phyloP scores from a whole-genome alignment of 345 rosid species.

The Ailanthus altissimus region DNA sequence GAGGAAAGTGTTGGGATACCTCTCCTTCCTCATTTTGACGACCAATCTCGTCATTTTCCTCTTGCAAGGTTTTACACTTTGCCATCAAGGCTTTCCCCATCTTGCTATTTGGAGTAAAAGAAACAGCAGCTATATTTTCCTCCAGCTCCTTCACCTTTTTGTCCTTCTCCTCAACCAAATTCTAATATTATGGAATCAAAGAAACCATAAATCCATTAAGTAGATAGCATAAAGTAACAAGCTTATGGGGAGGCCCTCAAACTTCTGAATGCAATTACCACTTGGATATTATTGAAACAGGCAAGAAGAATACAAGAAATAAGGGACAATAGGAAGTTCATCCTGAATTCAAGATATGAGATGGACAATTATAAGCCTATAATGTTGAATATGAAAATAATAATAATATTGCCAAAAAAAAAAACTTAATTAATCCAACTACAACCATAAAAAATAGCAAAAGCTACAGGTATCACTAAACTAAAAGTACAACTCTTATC shows the following conservation, averaged over 20 bases:
- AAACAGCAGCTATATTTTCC: constrained; percentile 83
- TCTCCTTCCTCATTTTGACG: constrained; percentile 95
- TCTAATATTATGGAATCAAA: constrained; percentile 41
- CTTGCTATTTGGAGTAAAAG: constrained; percentile 87
- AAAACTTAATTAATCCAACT: not conserved
- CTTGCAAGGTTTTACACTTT: constrained; percentile 87
- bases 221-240: not conserved
- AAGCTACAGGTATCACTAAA: not conserved
- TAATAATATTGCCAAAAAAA: not conserved
- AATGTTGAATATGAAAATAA: not conserved
- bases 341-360: not conserved
- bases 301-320: not conserved
- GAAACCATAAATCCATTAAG: not conserved
- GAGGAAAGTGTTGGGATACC: constrained; percentile 42
- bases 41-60: constrained; percentile 98
- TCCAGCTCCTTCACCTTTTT: constrained; percentile 93
- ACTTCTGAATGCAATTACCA: not conserved
- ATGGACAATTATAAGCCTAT: not conserved
- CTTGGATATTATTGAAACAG: not conserved
- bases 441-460: not conserved
- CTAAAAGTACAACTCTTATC: not conserved
- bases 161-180: constrained; percentile 93
- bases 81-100: constrained; percentile 97
- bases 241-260: not conserved
- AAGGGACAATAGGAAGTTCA: not conserved